A percentile compares a stretch with the other conserved stretches of the same genome.
phyloP scores from a whole-genome alignment of 805 yeast genomes.

The Kodamaea neixiangensis region DNA sequence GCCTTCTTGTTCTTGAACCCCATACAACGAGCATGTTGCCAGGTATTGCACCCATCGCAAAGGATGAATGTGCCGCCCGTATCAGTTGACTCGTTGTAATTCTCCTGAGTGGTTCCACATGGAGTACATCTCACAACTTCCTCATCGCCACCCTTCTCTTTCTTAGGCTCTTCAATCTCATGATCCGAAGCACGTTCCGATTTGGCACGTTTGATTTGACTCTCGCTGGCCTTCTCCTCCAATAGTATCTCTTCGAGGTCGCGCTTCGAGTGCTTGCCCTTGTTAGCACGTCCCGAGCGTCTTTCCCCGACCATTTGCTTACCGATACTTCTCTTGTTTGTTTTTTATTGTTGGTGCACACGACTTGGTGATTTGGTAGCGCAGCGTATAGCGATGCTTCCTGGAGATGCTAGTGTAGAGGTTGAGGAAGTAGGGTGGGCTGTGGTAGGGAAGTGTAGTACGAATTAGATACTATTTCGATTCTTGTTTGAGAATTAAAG shows the following conservation, averaged over 20 bases:
- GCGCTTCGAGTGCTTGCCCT: slow-evolving; percentile 38
- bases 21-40: slow-evolving; percentile 74
- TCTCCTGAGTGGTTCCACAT: slow-evolving; percentile 60
- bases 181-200: not conserved
- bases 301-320: slow-evolving; percentile 17
- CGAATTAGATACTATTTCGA: too few relatives aligned
- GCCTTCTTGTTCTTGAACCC: slow-evolving; percentile 41
- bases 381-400: too few relatives aligned
- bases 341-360: slow-evolving; percentile 2
- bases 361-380: slow-evolving; percentile 3
- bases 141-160: slow-evolving; percentile 22
- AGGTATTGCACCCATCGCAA: slow-evolving; percentile 65
- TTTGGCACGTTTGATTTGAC: slow-evolving; percentile 1
- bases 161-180: slow-evolving; percentile 19
- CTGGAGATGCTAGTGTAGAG: too few relatives aligned
- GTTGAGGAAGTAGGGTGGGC: not conserved
- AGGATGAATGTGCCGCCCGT: slow-evolving; percentile 59
- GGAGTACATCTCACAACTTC: slow-evolving; percentile 58
- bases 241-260: slow-evolving; percentile 7
- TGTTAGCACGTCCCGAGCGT: slow-evolving; percentile 39
- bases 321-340: slow-evolving; percentile 1
- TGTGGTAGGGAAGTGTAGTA: too few relatives aligned
- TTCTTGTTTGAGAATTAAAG: too few relatives aligned
- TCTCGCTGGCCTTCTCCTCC: not conserved
- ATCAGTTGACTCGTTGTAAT: slow-evolving; percentile 60